phyloP scores from a whole-genome alignment of 2,329 filamentous ascomycete species.

The Onygenales sp. region DNA sequence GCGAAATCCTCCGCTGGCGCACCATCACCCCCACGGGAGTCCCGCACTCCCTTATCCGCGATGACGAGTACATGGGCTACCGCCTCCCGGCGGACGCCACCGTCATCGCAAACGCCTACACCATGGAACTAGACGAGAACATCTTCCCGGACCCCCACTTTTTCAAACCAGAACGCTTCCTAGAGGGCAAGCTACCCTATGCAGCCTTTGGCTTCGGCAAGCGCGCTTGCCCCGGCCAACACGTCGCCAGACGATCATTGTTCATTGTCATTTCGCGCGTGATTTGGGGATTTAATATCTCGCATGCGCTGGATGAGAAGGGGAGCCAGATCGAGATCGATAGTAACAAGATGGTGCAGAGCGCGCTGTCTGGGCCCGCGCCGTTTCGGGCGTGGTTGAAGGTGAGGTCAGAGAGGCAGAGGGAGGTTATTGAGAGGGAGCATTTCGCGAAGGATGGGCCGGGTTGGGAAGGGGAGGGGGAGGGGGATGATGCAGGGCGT shows the following conservation, averaged over 20 bases:
- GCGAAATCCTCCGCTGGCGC: conserved; percentile 28
- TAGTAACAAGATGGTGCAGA: too few species aligned
- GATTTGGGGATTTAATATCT: conserved; percentile 31
- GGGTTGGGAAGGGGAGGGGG: too few species aligned
- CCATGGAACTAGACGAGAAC: conserved; percentile 30
- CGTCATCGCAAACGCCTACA: conserved; percentile 33
- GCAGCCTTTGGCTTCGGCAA: conserved; percentile 49
- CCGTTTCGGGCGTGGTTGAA: too few species aligned
- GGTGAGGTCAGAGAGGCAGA: too few species aligned
- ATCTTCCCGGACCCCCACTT: conserved; percentile 27
- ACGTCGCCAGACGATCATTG: conserved; percentile 27
- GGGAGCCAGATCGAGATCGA: too few species aligned
- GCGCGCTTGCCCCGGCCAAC: conserved; percentile 34
- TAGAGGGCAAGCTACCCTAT: conserved; percentile 40
- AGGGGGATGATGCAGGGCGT: too few species aligned
- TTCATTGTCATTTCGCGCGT: conserved; percentile 49
- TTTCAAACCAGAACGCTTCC: conserved; percentile 32
- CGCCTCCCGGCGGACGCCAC: conserved; percentile 40
- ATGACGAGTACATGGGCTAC: conserved; percentile 41
- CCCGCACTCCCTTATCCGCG: conserved; percentile 37
- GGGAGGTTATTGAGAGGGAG: too few species aligned
- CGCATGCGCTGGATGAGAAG: too few species aligned
- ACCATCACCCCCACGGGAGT: conserved; percentile 35
- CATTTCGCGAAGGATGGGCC: too few species aligned
- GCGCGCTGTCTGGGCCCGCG: too few species aligned